Evolutionary conservation across 2,329 filamentous ascomycete genomes (phyloP).

Genomic region (Fusarium cyanostomum): DNA sequence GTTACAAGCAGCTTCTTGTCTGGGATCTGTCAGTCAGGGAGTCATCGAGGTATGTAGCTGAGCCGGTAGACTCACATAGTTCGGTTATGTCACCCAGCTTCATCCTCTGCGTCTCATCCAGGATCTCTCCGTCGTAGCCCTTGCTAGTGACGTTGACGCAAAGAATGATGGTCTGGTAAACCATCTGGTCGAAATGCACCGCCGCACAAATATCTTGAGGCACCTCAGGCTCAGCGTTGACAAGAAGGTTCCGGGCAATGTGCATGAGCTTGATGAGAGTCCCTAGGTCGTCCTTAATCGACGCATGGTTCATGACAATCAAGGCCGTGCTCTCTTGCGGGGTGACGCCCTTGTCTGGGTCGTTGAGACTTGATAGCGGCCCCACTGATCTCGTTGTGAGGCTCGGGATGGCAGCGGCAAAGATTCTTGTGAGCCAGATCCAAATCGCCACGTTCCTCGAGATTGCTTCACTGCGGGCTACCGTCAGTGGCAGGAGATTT

Average conservation of each 20-base stretch:
- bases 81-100: constrained; percentile 72
- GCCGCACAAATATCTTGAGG: constrained; percentile 73
- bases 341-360: constrained; percentile 65
- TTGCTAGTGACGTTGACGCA: constrained; percentile 75
- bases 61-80: constrained; percentile 60
- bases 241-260: constrained; percentile 71
- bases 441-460: constrained; percentile 72
- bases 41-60: not conserved
- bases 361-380: constrained; percentile 61
- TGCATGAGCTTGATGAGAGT: constrained; percentile 74
- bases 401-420: constrained; percentile 68
- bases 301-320: constrained; percentile 69
- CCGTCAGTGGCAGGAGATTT: constrained; percentile 18
- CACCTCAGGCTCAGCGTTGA: constrained; percentile 71
- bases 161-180: constrained; percentile 71
- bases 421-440: constrained; percentile 71
- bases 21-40: constrained; percentile 42
- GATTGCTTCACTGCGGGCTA: constrained; percentile 61
- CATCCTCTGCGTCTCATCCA: constrained; percentile 65
- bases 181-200: constrained; percentile 71
- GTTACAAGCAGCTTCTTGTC: constrained; percentile 74
- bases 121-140: constrained; percentile 70
- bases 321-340: constrained; percentile 69
- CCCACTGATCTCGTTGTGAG: constrained; percentile 69
- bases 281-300: constrained; percentile 69